These are phyloP conservation scores for Striga asiatica DNA, from an alignment of 257 asterid genomes.

Conservation along the genomic window DNA sequence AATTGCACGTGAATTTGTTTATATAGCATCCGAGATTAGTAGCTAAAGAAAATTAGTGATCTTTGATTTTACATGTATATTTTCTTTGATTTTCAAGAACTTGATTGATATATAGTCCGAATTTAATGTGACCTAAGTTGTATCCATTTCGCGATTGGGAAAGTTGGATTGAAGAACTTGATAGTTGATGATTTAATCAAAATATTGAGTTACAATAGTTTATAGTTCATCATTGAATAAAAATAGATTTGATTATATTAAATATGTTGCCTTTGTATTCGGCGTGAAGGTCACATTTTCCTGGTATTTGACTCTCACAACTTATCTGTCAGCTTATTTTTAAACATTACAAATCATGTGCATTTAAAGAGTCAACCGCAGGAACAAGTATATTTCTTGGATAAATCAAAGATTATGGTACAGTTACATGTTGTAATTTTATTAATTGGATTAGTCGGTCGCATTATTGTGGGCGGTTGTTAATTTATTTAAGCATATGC, in stretches of 20 bases:
- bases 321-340: constrained; percentile 19
- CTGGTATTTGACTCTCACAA: constrained; percentile 9
- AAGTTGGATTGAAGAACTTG: too few relatives aligned
- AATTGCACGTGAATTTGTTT: too few relatives aligned
- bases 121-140: too few relatives aligned
- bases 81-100: too few relatives aligned
- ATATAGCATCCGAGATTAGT: too few relatives aligned
- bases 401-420: constrained; percentile 20
- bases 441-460: constrained; percentile 26
- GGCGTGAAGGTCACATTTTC: neutral
- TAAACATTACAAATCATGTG: constrained; percentile 32
- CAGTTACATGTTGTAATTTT: constrained; percentile 23
- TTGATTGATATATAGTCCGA: too few relatives aligned
- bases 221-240: neutral
- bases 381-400: constrained; percentile 26
- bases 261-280: too few relatives aligned
- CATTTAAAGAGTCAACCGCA: constrained; percentile 27
- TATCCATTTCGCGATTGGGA: too few relatives aligned
- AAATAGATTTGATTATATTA: too few relatives aligned
- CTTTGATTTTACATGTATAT: too few relatives aligned
- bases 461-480: constrained; percentile 62
- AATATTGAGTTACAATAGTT: neutral
- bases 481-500: constrained; percentile 16
- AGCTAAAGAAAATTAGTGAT: too few relatives aligned
- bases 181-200: too few relatives aligned